Conservation (phyloP, 441 rosid species). For the Eruca vesicaria region DNA sequence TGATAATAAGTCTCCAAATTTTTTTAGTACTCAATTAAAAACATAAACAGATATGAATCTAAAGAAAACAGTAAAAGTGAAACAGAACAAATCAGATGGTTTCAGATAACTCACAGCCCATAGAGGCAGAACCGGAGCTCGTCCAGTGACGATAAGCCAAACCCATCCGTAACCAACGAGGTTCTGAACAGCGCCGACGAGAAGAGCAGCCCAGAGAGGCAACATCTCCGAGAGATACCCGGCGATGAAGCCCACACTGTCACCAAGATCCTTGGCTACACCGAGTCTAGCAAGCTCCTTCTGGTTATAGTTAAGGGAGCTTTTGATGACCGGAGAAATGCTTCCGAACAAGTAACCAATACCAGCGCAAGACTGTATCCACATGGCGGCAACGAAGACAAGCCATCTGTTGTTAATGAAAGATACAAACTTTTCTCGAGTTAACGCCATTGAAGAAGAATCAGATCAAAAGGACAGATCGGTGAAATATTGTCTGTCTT, state of each 20-base stretch:
- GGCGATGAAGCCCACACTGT: conserved; percentile 89
- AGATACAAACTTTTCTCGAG: conserved; percentile 47
- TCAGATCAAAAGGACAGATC: conserved; percentile 11
- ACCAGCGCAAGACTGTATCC: conserved; percentile 98
- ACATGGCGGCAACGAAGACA: conserved; percentile 97
- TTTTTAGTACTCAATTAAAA: not conserved
- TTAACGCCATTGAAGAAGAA: conserved; percentile 38
- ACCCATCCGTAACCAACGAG: conserved; percentile 92
- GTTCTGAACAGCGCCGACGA: conserved; percentile 89
- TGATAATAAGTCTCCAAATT: conserved; percentile 7
- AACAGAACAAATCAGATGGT: not conserved
- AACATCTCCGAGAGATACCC: conserved; percentile 79
- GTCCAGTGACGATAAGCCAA: conserved; percentile 84
- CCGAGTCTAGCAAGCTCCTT: conserved; percentile 78
- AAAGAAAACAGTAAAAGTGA: not conserved
- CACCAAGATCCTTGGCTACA: conserved; percentile 97
- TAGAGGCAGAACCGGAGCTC: conserved; percentile 72
- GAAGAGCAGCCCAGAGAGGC: conserved; percentile 94
- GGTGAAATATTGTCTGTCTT: not conserved
- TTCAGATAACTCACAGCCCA: conserved; percentile 99
- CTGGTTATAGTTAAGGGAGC: conserved; percentile 82
- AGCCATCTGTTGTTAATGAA: conserved; percentile 87
- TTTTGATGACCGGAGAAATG: conserved; percentile 93
- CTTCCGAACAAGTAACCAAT: conserved; percentile 93
- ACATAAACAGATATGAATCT: conserved; percentile 13